Evolutionary conservation across 2,329 filamentous ascomycete genomes (phyloP).

Genomic region (Teratosphaeria destructans): DNA sequence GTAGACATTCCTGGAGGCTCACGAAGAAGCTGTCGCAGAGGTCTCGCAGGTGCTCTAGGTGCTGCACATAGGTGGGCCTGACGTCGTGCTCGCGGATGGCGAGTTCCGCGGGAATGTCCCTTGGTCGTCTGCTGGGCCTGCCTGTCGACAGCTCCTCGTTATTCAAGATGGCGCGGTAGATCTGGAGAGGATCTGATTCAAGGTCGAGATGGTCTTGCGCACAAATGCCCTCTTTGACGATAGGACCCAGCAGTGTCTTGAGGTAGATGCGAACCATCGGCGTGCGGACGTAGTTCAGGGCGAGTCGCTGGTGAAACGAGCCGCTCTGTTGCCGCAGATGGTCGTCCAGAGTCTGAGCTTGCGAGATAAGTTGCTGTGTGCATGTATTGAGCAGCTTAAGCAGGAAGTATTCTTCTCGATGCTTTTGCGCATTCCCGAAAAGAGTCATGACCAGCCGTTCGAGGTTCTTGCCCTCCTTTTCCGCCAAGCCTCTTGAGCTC

Average conservation of each 20-base stretch:
- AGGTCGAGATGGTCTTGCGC: constrained; percentile 85
- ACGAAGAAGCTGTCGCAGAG: constrained; percentile 86
- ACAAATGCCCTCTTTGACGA: constrained; percentile 86
- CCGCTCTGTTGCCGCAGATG: constrained; percentile 64
- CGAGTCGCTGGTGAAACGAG: constrained; percentile 85
- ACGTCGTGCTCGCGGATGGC: constrained; percentile 96
- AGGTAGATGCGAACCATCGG: constrained; percentile 88
- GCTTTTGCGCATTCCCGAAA: constrained; percentile 94
- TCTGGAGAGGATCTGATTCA: constrained; percentile 94
- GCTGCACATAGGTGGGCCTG: constrained; percentile 81
- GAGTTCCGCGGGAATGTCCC: constrained; percentile 79
- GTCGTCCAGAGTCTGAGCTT: constrained; percentile 63
- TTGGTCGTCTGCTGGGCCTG: constrained; percentile 64
- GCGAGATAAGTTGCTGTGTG: constrained; percentile 75
- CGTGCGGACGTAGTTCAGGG: constrained; percentile 79
- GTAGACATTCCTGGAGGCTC: constrained; percentile 69
- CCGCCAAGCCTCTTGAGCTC: constrained; percentile 70
- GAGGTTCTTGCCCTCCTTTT: constrained; percentile 86
- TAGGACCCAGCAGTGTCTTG: constrained; percentile 69
- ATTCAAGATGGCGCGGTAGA: constrained; percentile 90
- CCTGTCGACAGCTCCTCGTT: constrained; percentile 94
- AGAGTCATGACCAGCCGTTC: constrained; percentile 92
- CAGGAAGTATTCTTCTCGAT: constrained; percentile 91
- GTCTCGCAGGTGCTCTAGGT: constrained; percentile 85
- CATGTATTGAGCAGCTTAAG: constrained; percentile 78